Percentiles rank a stretch among this genome's conserved stretches.
Conservation (phyloP, 441 rosid species). For the Pelargonium fulgidum region DNA sequence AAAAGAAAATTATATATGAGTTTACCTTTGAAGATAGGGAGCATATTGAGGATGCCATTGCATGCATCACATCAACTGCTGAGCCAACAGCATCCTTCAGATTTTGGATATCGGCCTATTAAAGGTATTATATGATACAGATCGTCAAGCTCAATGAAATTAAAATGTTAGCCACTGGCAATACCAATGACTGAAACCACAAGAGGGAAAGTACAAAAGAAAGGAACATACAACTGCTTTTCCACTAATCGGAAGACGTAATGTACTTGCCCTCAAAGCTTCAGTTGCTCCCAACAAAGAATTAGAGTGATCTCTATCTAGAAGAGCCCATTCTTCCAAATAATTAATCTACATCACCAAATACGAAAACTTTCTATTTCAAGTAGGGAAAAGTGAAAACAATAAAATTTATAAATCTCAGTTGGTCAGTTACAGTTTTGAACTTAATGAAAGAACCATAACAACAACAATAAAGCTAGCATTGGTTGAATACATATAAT, state of each 20-base stretch:
- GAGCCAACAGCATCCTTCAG: constrained; percentile 61
- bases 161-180: constrained; percentile 14
- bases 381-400: not conserved
- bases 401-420: not conserved
- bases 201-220: constrained; percentile 8
- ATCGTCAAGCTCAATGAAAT: constrained; percentile 10
- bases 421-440: not conserved
- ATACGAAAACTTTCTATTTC: constrained; percentile 7
- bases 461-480: not conserved
- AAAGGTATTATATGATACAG: constrained; percentile 9
- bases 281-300: constrained; percentile 52
- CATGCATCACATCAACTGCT: constrained; percentile 56
- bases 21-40: constrained; percentile 44
- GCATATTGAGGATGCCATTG: constrained; percentile 56
- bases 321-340: constrained; percentile 50
- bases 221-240: constrained; percentile 37
- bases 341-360: constrained; percentile 34
- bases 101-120: constrained; percentile 45
- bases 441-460: not conserved
- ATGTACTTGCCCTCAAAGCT: constrained; percentile 59
- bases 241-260: constrained; percentile 54
- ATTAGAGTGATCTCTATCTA: constrained; percentile 43
- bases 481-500: not conserved
- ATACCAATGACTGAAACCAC: not conserved
- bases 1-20: not conserved